Base-by-base conservation (phyloP, 2,329 filamentous ascomycete genomes). In the Colletotrichum horii region DNA sequence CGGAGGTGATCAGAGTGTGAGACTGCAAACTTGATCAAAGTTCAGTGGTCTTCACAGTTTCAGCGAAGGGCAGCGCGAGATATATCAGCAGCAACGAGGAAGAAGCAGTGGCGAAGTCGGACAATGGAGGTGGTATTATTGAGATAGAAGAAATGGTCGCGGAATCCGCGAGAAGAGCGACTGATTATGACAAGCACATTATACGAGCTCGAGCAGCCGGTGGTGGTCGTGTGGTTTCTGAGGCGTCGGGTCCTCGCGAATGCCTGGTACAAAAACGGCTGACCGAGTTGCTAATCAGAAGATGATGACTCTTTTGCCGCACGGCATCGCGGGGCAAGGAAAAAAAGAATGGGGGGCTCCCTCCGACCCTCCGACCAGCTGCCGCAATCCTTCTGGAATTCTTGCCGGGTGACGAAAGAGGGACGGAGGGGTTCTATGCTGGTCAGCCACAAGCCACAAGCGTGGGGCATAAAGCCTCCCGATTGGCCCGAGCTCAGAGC, bases 281-380 rank as follows among this genome's bases (percentile, higher is more conserved):
- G 72, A 38, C 56, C 60, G 58, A 48, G 48, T 52, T 65, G 65
- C 32, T n/a, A 68, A 58, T 62, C 19, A 52, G 19, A 52, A 22
- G 64, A 26, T 66, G 72, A 75, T 77, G 75, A 77, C 76, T 77
- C 69, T 70, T 32, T 76, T 68, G 76, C 76, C 76, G 76, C 55
- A 43, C 24, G n/a, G 22, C 66, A 72, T 76, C 73, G 74, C 61
- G 71, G 74, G 74, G 74, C 74, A 76, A 71, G 64, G 58, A 69
- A 48, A 60, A 67, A 58, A 48, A 65, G 19, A 52, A 12, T n/a
- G 34, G 36, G 60, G 64, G 6, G 16, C 22, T 65, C 34, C 22
- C 48, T 22, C 67, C 38, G 55, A 52, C n/a, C 43, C 43, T 48
- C n/a, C 43, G 43, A 52, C 43, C 43, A 52, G 43, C n/a, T n/a